Conservation (phyloP, 306 rosid species). For the Adenanthera pavonina region DNA sequence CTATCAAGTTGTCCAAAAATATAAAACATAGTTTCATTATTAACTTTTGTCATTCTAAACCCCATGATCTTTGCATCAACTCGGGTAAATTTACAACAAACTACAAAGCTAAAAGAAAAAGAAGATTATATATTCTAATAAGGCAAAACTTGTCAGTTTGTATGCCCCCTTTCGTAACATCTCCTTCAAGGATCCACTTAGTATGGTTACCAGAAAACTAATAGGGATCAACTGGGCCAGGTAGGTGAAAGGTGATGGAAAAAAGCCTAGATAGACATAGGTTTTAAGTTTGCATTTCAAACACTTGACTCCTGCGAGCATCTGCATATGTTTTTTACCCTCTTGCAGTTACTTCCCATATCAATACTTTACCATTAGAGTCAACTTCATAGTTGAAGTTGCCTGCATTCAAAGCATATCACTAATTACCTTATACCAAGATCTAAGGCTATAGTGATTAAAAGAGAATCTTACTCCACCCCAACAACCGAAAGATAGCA, state of each 20-base stretch:
- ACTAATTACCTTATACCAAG: slow-evolving; percentile 11
- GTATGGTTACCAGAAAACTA: slow-evolving; percentile 68
- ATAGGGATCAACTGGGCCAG: slow-evolving; percentile 76
- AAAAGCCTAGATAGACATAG: slow-evolving; percentile 81
- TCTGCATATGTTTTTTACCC: slow-evolving; percentile 70
- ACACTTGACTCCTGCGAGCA: slow-evolving; percentile 54
- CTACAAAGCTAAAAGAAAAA: neutral
- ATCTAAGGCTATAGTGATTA: neutral
- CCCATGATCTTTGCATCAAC: slow-evolving; percentile 10
- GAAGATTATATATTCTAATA: slow-evolving; percentile 7
- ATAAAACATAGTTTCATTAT: slow-evolving; percentile 15
- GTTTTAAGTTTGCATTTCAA: slow-evolving; percentile 78
- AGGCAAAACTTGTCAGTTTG: slow-evolving; percentile 14
- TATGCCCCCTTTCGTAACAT: slow-evolving; percentile 58
- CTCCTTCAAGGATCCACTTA: slow-evolving; percentile 82
- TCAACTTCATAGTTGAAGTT: slow-evolving; percentile 74
- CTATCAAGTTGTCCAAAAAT: slow-evolving; percentile 11
- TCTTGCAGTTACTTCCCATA: slow-evolving; percentile 68
- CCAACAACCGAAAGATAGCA: neutral
- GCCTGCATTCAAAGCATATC: slow-evolving; percentile 50
- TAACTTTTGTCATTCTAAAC: slow-evolving; percentile 28
- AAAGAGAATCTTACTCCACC: neutral
- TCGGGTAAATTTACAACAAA: slow-evolving; percentile 7
- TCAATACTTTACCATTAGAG: slow-evolving; percentile 60
- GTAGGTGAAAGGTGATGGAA: slow-evolving; percentile 73